Percentiles rank a stretch among this genome's conserved stretches.
Evolutionary conservation across 2,329 filamentous ascomycete genomes (phyloP).

Genomic region (Talaromyces piceae): DNA sequence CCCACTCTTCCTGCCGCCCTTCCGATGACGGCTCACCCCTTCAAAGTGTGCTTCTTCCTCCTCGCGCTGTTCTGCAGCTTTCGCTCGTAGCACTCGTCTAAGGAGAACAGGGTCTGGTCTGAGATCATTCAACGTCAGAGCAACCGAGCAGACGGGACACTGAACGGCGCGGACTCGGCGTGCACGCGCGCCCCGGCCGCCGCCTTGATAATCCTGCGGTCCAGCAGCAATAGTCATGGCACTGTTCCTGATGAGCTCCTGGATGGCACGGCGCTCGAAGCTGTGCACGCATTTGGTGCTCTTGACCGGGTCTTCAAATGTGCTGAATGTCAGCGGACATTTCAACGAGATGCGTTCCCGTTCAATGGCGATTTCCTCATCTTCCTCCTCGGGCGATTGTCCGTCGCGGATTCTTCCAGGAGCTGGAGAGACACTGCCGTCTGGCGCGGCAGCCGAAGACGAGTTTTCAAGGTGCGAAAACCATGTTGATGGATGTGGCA

Average conservation of each 20-base stretch:
- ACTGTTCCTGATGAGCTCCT: conserved; percentile 35
- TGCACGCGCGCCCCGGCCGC: conserved; percentile 12
- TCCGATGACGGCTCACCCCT: not conserved
- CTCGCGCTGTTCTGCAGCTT: conserved; percentile 20
- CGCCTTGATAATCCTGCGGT: conserved; percentile 12
- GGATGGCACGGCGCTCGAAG: conserved; percentile 42
- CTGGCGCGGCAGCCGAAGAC: conserved; percentile 12
- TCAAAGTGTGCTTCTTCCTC: conserved; percentile 16
- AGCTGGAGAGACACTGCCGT: not conserved
- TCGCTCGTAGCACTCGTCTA: conserved; percentile 29
- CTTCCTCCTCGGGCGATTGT: conserved; percentile 12
- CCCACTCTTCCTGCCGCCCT: not conserved
- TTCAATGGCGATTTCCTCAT: conserved; percentile 40
- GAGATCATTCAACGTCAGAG: conserved; percentile 32
- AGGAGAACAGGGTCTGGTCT: conserved; percentile 33
- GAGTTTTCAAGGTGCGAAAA: conserved; percentile 49
- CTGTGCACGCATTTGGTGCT: conserved; percentile 44
- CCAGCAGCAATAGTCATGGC: conserved; percentile 19
- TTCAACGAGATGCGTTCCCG: conserved; percentile 39
- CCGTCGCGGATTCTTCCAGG: conserved; percentile 14
- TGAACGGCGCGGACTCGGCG: conserved; percentile 24
- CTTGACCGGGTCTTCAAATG: conserved; percentile 40
- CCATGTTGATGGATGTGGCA: conserved; percentile 55
- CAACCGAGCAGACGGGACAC: conserved; percentile 37
- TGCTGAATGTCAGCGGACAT: conserved; percentile 42